Base-by-base conservation (phyloP, 1,284 basidiomycete species). In the Takashimella koratensis region DNA sequence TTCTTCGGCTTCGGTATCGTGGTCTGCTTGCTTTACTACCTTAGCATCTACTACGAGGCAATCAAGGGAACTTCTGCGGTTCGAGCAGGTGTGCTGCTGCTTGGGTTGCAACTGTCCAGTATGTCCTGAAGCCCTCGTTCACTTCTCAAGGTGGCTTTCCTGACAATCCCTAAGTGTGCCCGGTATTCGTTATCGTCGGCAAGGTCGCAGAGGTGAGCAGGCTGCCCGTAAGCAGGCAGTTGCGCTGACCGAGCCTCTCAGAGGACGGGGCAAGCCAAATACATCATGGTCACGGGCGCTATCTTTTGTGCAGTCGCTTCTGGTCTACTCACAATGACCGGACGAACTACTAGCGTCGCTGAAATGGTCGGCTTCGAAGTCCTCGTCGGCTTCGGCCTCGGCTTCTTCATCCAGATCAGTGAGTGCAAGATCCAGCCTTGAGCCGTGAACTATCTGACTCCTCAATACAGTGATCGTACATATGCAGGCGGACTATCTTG, bases 41-140 rank as follows among this genome's bases (percentile, higher is more conserved):
- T 67, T 11, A 54, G 56, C 11, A 41, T 67, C 11, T 64, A 52
- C 44, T 65, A 63, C 49, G 61, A 67, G 45, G 61, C 63, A 10
- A 49, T 65, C 40, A 56, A 57, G 46, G 39, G 60, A 20, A 60
- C 63, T 23, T 55, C 60, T 11, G 60, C 64, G 3, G 58, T 56
- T 1, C 44, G 53, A 24, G 58, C 63, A 4, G 64, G 64, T 10
- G 56, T 64, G 4, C 46, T 64, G 12, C 58, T 66, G 2, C 56
- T 66, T 20, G 64, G 50, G 11, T 20, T 64, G 5, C 64, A 66
- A 44, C 39, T 62, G 16, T 58, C 61, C 3, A 63, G 54, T 60
- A 24, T 41, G 55, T 51, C 6, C 16, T 27, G 5, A n/a, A n/a
- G n/a, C n/a, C n/a, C n/a, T n/a, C n/a, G n/a, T n/a, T n/a, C n/a